Percentiles rank a stretch among this genome's conserved stretches.
Evolutionary conservation across 345 rosid genomes (phyloP).

Genomic region (Corchorus olitorius): DNA sequence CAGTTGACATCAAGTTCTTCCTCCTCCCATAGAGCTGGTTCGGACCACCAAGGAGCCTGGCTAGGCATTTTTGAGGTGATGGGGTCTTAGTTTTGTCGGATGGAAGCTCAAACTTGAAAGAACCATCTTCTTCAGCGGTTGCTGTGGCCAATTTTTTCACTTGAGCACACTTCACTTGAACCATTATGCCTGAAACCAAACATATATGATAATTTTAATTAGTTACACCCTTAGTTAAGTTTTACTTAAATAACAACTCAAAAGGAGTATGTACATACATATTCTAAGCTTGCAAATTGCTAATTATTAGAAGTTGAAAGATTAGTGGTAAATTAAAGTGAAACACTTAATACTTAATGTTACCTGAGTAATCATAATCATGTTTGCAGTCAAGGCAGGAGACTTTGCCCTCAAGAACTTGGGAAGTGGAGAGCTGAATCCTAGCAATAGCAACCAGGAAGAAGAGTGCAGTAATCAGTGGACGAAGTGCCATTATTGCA

Average conservation of each 20-base stretch:
- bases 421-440: slow-evolving; percentile 42
- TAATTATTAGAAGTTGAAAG: background rate
- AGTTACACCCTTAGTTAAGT: too few species aligned
- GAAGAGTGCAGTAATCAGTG: slow-evolving; percentile 25
- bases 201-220: too few species aligned
- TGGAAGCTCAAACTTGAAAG: slow-evolving; percentile 65
- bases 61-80: slow-evolving; percentile 47
- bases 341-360: background rate
- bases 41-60: slow-evolving; percentile 61
- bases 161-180: slow-evolving; percentile 61
- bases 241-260: background rate
- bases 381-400: slow-evolving; percentile 64
- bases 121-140: slow-evolving; percentile 50
- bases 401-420: slow-evolving; percentile 50
- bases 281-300: background rate
- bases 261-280: background rate
- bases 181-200: slow-evolving; percentile 51
- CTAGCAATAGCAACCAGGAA: slow-evolving; percentile 41
- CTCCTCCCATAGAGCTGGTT: slow-evolving; percentile 54
- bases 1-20: slow-evolving; percentile 45
- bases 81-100: slow-evolving; percentile 1
- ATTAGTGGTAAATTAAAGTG: background rate
- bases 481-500: slow-evolving; percentile 52
- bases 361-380: slow-evolving; percentile 65
- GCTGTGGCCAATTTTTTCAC: slow-evolving; percentile 43